These are phyloP conservation scores for Sphenostylis stenocarpa DNA, from an alignment of 306 rosid genomes.

Conservation along the genomic window DNA sequence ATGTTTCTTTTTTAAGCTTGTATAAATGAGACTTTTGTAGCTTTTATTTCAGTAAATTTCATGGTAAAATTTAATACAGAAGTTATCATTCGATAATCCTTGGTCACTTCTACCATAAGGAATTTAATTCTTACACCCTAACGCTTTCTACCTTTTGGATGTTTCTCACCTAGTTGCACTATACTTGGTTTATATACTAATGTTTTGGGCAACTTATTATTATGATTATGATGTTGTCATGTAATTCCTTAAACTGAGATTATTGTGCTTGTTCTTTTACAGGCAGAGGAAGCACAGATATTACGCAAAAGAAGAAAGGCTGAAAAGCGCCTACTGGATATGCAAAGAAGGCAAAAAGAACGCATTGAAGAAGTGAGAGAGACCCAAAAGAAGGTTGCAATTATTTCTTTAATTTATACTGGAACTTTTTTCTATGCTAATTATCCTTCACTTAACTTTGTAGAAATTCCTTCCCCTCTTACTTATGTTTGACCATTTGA, in stretches of 20 bases:
- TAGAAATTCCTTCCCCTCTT: not conserved
- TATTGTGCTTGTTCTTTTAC: conserved; percentile 28
- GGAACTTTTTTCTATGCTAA: not conserved
- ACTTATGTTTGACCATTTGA: not conserved
- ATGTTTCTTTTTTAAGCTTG: too few relatives aligned
- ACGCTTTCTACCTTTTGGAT: conserved; percentile 3
- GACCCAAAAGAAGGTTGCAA: conserved; percentile 83
- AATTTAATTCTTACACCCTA: not conserved
- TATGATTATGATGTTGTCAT: not conserved
- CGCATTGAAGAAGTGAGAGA: conserved; percentile 94
- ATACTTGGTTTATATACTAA: not conserved
- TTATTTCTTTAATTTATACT: conserved; percentile 16
- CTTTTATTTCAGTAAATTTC: not conserved
- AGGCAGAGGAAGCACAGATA: conserved; percentile 86
- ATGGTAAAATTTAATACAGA: not conserved
- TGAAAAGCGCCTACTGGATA: conserved; percentile 69
- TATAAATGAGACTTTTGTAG: not conserved
- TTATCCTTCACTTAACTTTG: conserved; percentile 17
- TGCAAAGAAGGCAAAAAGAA: conserved; percentile 81
- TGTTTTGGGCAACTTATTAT: not conserved
- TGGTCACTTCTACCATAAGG: not conserved
- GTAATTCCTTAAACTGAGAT: conserved; percentile 15
- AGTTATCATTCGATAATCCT: not conserved
- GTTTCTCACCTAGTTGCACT: not conserved
- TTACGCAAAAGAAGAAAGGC: conserved; percentile 84